These are phyloP conservation scores for Elongisporangium undulatum DNA, from an alignment of 352 stramenopile genomes.

Conservation along the genomic window DNA sequence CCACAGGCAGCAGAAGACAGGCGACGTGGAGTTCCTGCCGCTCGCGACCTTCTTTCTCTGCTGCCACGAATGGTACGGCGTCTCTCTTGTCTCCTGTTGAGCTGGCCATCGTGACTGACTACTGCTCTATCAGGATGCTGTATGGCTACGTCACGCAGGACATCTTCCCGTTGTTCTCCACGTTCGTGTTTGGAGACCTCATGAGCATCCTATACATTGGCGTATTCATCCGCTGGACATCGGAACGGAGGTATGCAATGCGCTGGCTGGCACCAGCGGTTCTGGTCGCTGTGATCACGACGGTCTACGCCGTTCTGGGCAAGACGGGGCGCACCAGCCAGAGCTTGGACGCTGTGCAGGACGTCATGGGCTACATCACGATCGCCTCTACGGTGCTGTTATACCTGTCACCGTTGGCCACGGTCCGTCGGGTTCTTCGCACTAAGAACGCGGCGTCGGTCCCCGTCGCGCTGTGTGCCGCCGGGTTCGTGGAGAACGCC, in stretches of 20 bases:
- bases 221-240: conserved; percentile 28
- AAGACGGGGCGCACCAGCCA: conserved; percentile 21
- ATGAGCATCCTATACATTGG: conserved; percentile 18
- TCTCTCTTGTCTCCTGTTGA: neutral
- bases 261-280: conserved; percentile 9
- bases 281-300: conserved; percentile 20
- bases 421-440: conserved; percentile 29
- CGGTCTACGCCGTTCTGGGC: conserved; percentile 32
- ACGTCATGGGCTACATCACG: conserved; percentile 28
- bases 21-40: conserved; percentile 26
- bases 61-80: conserved; percentile 26
- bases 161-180: conserved; percentile 33
- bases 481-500: conserved; percentile 37
- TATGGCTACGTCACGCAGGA: conserved; percentile 30
- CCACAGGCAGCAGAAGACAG: conserved; percentile 17
- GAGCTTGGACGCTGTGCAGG: conserved; percentile 20
- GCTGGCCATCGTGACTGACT: neutral
- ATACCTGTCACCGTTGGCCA: conserved; percentile 40
- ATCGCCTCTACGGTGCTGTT: conserved; percentile 36
- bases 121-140: conserved; percentile 21
- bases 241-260: conserved; percentile 16
- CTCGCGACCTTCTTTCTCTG: conserved; percentile 27
- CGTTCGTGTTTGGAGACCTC: conserved; percentile 23
- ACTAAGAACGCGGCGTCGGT: conserved; percentile 47
- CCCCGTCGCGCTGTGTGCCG: conserved; percentile 35